Evolutionary conservation across 2,329 filamentous ascomycete species (phyloP).

Genomic region (Phialophora chinensis): DNA sequence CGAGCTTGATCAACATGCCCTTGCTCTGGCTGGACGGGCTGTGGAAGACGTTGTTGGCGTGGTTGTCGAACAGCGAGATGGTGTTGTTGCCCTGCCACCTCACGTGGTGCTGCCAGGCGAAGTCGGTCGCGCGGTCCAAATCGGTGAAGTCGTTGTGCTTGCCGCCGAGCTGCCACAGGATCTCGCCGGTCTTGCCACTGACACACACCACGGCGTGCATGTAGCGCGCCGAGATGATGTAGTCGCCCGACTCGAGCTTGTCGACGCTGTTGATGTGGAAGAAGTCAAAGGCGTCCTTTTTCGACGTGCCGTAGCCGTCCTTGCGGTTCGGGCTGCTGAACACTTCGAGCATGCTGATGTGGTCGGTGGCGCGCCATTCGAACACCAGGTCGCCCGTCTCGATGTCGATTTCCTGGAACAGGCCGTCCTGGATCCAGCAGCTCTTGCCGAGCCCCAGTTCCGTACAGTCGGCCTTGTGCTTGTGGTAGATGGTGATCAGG

Average conservation of each 20-base stretch:
- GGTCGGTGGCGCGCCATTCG: conserved; percentile 53
- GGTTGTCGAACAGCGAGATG: conserved; percentile 51
- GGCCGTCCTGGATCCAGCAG: conserved; percentile 47
- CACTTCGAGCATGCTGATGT: conserved; percentile 40
- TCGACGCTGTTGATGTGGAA: conserved; percentile 65
- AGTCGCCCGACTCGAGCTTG: conserved; percentile 59
- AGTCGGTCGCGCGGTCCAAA: conserved; percentile 53
- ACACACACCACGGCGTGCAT: conserved; percentile 57
- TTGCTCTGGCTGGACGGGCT: conserved; percentile 46
- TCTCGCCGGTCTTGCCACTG: conserved; percentile 53
- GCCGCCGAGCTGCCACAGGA: conserved; percentile 63
- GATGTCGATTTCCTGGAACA: conserved; percentile 56
- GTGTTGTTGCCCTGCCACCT: conserved; percentile 45
- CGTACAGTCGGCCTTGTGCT: conserved; percentile 29
- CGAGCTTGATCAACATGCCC: conserved; percentile 52
- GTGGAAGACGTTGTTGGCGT: conserved; percentile 37
- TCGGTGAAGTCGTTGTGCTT: conserved; percentile 54
- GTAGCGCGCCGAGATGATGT: conserved; percentile 60
- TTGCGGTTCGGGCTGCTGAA: conserved; percentile 20
- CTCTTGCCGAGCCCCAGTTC: conserved; percentile 28
- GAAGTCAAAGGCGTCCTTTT: conserved; percentile 54
- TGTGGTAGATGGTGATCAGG: conserved; percentile 35
- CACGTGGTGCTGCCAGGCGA: conserved; percentile 61
- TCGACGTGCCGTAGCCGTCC: conserved; percentile 21
- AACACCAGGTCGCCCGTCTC: conserved; percentile 52